These are phyloP conservation scores for Eragrostis tef DNA, from an alignment of 202 grass and related monocot species.

Conservation along the genomic window DNA sequence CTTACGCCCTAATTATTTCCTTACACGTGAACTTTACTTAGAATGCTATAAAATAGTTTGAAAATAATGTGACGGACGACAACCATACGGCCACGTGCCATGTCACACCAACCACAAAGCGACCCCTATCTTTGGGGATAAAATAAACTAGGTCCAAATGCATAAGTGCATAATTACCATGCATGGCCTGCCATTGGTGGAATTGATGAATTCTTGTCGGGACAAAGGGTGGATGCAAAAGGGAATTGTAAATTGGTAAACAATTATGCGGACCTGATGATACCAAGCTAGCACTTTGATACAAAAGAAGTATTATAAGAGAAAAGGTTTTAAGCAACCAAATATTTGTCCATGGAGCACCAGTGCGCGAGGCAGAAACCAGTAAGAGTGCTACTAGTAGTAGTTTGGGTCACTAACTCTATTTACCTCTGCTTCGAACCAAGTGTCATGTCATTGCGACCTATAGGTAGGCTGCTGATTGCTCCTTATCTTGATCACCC, in stretches of 20 bases:
- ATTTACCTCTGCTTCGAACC: constrained; percentile 5
- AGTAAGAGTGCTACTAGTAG: constrained; percentile 8
- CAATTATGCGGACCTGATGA: constrained; percentile 19
- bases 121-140: constrained; percentile 20
- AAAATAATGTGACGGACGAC: constrained; percentile 41
- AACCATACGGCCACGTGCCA: constrained; percentile 35
- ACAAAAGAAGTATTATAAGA: not conserved
- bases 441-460: constrained; percentile 47
- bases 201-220: constrained; percentile 27
- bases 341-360: constrained; percentile 21
- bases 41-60: constrained; percentile 29
- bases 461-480: constrained; percentile 46
- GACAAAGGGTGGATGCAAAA: constrained; percentile 9
- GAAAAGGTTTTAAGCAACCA: constrained; percentile 5
- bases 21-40: constrained; percentile 36
- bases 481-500: constrained; percentile 34
- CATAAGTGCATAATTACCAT: not conserved
- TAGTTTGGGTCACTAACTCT: constrained; percentile 4
- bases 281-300: constrained; percentile 24
- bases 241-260: constrained; percentile 23
- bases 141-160: constrained; percentile 41
- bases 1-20: constrained; percentile 24
- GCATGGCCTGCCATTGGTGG: constrained; percentile 39
- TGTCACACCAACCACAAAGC: constrained; percentile 16
- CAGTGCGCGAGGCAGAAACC: not conserved